These are phyloP conservation scores for Rhinocladiella similis DNA, from an alignment of 2,329 filamentous ascomycete species.

Conservation along the genomic window DNA sequence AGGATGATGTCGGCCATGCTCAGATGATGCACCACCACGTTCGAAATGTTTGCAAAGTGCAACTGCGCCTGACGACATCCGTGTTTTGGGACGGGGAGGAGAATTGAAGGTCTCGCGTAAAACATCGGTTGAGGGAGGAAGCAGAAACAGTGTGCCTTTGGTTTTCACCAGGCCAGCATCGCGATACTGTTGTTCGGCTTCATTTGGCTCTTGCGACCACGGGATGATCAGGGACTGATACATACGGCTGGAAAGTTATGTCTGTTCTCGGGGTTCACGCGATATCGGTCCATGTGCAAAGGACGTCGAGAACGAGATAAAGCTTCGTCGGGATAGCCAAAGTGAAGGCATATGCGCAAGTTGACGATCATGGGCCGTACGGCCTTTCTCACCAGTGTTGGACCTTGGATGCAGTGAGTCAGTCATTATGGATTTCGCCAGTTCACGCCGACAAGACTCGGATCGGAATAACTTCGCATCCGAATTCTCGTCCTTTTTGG, in stretches of 20 bases:
- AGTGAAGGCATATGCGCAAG: no score
- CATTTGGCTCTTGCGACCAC: slow-evolving; percentile 21
- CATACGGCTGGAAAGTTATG: slow-evolving; percentile 8
- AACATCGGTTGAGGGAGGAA: slow-evolving; percentile 20
- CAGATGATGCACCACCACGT: slow-evolving; percentile 23
- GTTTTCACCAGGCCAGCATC: slow-evolving; percentile 23
- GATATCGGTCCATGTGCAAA: no score
- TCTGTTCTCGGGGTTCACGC: no score
- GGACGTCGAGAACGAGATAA: no score
- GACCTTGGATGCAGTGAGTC: no score
- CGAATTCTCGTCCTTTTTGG: no score
- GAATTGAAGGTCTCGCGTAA: slow-evolving; percentile 25
- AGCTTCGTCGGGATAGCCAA: no score
- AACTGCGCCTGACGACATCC: slow-evolving; percentile 28
- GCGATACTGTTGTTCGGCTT: slow-evolving; percentile 23
- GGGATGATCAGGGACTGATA: slow-evolving; percentile 24
- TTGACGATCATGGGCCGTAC: no score
- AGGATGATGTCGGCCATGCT: slow-evolving; percentile 25
- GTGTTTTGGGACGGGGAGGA: slow-evolving; percentile 26
- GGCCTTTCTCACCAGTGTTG: no score
- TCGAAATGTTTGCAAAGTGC: slow-evolving; percentile 32
- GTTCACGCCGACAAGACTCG: no score
- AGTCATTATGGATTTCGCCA: no score
- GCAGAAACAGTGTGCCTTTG: slow-evolving; percentile 30
- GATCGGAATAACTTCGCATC: no score